Percentiles rank a stretch among this genome's conserved stretches.
These are phyloP conservation scores for Cutaneotrichosporon sp. DNA, from an alignment of 1,284 basidiomycete genomes.

Conservation along the genomic window DNA sequence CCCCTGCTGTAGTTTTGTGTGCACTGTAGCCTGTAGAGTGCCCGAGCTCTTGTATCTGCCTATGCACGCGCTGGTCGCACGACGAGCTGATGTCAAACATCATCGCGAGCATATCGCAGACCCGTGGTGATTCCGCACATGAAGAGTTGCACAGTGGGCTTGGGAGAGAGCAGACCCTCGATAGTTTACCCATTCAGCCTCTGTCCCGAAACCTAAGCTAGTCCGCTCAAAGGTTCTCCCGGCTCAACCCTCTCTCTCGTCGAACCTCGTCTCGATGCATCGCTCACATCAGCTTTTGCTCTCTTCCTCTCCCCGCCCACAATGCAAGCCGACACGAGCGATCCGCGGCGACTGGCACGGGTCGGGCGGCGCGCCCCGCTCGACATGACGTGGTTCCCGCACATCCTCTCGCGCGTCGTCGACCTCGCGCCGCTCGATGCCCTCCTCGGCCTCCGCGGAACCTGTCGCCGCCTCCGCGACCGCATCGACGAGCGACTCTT, in stretches of 20 bases:
- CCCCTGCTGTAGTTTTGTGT: too few species aligned
- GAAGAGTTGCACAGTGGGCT: too few species aligned
- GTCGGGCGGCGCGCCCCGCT: background rate
- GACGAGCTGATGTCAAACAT: too few species aligned
- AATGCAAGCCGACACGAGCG: background rate
- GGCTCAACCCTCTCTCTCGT: background rate
- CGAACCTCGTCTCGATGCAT: background rate
- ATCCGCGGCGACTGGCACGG: background rate
- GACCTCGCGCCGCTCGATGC: background rate
- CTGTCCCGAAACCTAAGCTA: too few species aligned
- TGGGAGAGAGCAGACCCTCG: too few species aligned
- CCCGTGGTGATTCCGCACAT: too few species aligned
- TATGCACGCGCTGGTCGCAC: too few species aligned
- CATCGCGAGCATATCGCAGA: too few species aligned
- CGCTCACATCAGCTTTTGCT: background rate
- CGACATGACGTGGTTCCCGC: conserved; percentile 6
- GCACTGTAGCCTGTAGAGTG: too few species aligned
- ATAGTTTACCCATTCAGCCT: too few species aligned
- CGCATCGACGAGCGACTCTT: background rate
- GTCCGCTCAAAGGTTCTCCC: too few species aligned
- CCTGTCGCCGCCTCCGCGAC: background rate
- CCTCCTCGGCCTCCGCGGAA: conserved; percentile 6
- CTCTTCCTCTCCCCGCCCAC: background rate
- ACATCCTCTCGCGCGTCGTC: conserved; percentile 15
- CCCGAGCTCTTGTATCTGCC: too few species aligned